Base-by-base conservation (phyloP, 2,329 filamentous ascomycete genomes). In the Scedosporium dehoogii region DNA sequence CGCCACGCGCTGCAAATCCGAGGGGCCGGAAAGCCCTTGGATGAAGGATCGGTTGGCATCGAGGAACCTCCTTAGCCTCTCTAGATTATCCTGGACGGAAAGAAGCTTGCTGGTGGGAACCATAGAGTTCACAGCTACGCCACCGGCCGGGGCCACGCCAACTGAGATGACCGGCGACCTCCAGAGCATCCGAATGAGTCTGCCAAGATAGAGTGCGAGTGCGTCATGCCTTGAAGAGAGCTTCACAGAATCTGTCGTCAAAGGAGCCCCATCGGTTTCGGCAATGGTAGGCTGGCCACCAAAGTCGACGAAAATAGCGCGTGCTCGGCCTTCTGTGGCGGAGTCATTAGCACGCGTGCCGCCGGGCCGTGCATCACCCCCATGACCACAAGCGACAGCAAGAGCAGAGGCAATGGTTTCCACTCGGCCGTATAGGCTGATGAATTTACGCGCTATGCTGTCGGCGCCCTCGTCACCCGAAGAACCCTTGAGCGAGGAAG, bases 321-420 rank as follows among this genome's bases (percentile, higher is more conserved):
- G 85, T 3, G 93, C 94, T 64, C 88, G 85, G 67, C 96, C 92
- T 57, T 96, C 81, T 1, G 96, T 91, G 42, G 91, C 85, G 12
- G 92, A 90, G 69, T 97, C 94, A 41, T 88, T 89, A 25, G 90
- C 87, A 53, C 92, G 85, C 53, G 86, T 84, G 63, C 91, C 89
- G 0, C 88, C 89, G 21, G 90, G 84, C 25, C 80, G 75, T 2
- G 81, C 73, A 69, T 96, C 93, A 27, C 89, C 87, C 9, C 92
- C 93, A 72, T 97, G 92, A 3, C 93, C 92, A 73, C 94, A 99
- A 44, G 94, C 92, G 33, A 99, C 94, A 10, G 94, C 94, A 60
- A 99, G 78, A 27, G 94, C 92, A 48, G 93, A 92, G 0, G 94
- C 91, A 61, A 96, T 87, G 0, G 90, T 94, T 73, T 99, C 94